Conservation (phyloP, 108 stramenopile genomes). For the Pseudonitzschia pungens region DNA sequence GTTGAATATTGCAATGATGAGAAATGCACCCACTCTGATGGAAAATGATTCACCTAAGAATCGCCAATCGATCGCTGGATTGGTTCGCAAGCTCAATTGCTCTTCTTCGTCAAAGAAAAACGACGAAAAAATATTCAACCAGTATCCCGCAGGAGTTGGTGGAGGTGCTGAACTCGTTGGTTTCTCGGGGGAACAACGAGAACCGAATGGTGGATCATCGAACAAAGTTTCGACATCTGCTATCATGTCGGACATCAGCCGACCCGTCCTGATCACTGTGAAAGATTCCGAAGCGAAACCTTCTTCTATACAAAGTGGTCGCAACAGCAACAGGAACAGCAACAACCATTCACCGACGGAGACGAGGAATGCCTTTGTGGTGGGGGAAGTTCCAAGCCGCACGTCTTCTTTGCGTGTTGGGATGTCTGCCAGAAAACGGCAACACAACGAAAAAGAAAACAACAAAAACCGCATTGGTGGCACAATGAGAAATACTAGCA, state of each 20-base stretch:
- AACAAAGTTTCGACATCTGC: too few species aligned
- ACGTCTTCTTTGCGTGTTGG: neutral
- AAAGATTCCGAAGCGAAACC: slow-evolving; percentile 6
- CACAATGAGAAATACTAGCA: neutral
- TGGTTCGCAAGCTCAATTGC: slow-evolving; percentile 13
- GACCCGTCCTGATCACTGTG: slow-evolving; percentile 29
- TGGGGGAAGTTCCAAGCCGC: neutral
- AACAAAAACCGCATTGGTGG: neutral
- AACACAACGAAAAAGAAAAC: neutral
- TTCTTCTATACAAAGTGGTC: neutral
- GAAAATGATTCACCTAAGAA: slow-evolving; percentile 4
- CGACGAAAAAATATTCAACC: neutral
- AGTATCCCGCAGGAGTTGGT: too few species aligned
- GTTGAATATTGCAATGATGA: neutral
- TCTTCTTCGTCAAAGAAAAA: neutral
- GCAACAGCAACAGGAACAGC: neutral
- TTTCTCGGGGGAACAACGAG: neutral
- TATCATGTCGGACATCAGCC: too few species aligned
- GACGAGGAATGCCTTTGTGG: slow-evolving; percentile 9
- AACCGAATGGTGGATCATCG: neutral
- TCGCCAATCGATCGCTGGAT: slow-evolving; percentile 1
- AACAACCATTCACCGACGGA: neutral
- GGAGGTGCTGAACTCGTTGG: neutral
- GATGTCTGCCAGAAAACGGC: slow-evolving; percentile 3
- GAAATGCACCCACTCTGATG: neutral